Conservation (phyloP, 495 filamentous ascomycete genomes). For the Patellaria atrata region DNA sequence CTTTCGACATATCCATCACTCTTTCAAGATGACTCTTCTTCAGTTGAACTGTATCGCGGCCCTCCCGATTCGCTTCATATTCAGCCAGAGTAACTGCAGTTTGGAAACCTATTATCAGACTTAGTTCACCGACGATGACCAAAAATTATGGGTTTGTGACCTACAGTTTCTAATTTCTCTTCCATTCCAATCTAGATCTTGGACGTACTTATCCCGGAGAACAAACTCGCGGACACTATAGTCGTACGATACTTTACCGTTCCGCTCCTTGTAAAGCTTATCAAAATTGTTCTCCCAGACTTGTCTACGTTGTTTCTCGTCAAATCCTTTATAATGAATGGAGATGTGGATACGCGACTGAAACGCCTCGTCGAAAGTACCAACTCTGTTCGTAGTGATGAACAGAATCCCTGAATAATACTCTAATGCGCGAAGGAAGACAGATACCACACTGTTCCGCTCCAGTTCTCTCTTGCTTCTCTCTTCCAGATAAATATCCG, state of each 20-base stretch:
- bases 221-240: too few relatives aligned
- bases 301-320: conserved; percentile 1
- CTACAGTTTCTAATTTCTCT: conserved; percentile 8
- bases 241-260: neutral
- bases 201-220: too few relatives aligned
- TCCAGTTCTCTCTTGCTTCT: conserved; percentile 28
- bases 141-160: too few relatives aligned
- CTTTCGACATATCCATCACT: conserved; percentile 7
- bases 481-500: conserved; percentile 41
- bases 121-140: neutral
- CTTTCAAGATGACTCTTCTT: conserved; percentile 6
- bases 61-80: conserved; percentile 4
- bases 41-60: neutral
- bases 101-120: conserved; percentile 6
- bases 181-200: conserved; percentile 9
- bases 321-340: conserved; percentile 3
- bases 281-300: conserved; percentile 7
- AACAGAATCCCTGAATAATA: conserved; percentile 45
- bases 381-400: conserved; percentile 42
- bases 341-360: conserved; percentile 5
- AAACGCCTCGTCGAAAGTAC: conserved; percentile 13
- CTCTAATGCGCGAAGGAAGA: conserved; percentile 43
- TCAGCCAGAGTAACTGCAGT: conserved; percentile 7
- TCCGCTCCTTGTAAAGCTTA: conserved; percentile 3
- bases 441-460: conserved; percentile 37